A percentile compares a stretch with the other conserved stretches of the same genome.
Conservation (phyloP, 2,329 filamentous ascomycete species). For the Trichophyton rubrum region DNA sequence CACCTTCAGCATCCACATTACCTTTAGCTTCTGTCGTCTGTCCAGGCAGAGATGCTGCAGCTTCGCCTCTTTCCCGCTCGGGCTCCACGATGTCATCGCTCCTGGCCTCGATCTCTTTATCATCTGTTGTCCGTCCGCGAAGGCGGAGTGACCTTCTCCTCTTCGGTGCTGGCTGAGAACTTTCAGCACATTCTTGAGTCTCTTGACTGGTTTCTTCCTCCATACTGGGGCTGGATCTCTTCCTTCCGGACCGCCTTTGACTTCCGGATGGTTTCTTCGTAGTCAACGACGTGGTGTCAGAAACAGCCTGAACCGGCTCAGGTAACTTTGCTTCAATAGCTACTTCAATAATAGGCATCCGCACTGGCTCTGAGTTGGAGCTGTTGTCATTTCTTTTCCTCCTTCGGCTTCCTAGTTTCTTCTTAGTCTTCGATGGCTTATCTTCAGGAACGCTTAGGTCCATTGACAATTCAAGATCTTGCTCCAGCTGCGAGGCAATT, state of each 20-base stretch:
- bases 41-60: neutral
- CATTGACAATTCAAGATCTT: constrained; percentile 31
- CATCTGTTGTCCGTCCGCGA: constrained; percentile 15
- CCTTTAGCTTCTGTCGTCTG: neutral
- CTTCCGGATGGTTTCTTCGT: neutral
- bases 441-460: constrained; percentile 16
- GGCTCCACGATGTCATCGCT: neutral
- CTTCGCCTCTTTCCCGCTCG: neutral
- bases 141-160: constrained; percentile 24
- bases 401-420: constrained; percentile 19
- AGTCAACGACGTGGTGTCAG: neutral
- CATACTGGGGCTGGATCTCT: neutral
- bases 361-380: neutral
- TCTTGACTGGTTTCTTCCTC: neutral
- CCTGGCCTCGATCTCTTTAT: neutral
- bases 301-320: neutral
- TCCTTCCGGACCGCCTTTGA: neutral
- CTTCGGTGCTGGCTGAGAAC: constrained; percentile 7
- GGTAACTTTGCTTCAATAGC: neutral
- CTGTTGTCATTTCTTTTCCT: constrained; percentile 14
- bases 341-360: neutral
- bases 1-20: neutral
- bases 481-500: constrained; percentile 34
- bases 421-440: constrained; percentile 6
- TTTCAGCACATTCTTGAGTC: neutral